Conservation (phyloP, 345 rosid genomes). For the Linum tenue region DNA sequence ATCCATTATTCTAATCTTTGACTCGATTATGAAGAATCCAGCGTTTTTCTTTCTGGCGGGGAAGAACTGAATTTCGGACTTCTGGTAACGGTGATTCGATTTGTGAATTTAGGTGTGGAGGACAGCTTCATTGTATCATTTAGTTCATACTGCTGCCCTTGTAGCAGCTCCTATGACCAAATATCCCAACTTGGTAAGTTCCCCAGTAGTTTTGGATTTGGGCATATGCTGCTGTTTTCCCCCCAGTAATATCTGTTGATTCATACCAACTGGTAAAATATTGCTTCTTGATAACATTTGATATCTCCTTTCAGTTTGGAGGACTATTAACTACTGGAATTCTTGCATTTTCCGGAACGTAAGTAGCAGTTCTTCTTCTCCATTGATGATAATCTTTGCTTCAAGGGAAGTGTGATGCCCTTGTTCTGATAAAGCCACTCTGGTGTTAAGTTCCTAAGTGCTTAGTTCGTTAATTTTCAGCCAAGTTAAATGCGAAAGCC, state of each 20-base stretch:
- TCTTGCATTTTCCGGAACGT: conserved; percentile 78
- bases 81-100: not conserved
- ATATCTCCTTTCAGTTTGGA: conserved; percentile 53
- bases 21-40: not conserved
- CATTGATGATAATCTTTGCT: not conserved
- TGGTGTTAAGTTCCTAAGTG: not conserved
- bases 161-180: conserved; percentile 69
- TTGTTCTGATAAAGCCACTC: not conserved
- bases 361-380: conserved; percentile 32
- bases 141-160: conserved; percentile 87
- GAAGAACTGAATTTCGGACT: not conserved
- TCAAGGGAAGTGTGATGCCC: not conserved
- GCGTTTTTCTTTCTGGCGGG: not conserved
- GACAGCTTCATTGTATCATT: conserved; percentile 82
- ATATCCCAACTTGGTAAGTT: conserved; percentile 55
- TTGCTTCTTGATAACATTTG: conserved; percentile 7
- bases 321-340: conserved; percentile 82
- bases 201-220: not conserved
- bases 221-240: not conserved
- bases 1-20: not conserved
- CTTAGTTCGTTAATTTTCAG: no score
- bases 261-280: not conserved
- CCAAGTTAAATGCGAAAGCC: no score
- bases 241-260: not conserved
- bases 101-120: conserved; percentile 62